These are phyloP conservation scores for Guillardia theta DNA, from an alignment of 78 protist genomes.

Conservation along the genomic window DNA sequence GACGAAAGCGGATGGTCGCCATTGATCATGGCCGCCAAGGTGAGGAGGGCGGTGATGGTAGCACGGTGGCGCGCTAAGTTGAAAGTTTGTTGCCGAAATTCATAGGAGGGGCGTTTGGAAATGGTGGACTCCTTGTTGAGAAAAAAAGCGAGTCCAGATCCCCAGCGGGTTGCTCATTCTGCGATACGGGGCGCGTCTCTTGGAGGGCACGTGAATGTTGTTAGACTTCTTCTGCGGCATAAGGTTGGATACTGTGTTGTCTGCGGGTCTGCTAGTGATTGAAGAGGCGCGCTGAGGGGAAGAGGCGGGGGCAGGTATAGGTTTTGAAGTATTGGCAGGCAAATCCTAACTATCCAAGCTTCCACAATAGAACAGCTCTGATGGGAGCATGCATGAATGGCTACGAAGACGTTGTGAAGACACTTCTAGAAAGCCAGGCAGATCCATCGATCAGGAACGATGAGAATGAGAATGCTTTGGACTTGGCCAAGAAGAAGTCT, in stretches of 20 bases:
- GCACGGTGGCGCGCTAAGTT: neutral
- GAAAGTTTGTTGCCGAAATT: neutral
- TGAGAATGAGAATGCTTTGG: neutral
- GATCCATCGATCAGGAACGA: too few species aligned
- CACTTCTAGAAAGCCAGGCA: too few species aligned
- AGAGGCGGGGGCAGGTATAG: too few species aligned
- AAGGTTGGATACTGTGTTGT: too few species aligned
- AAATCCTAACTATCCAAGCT: neutral
- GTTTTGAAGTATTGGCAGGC: neutral
- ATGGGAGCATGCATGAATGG: neutral
- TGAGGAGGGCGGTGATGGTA: neutral
- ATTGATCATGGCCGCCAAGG: neutral
- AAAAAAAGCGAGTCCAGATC: neutral
- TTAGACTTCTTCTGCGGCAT: neutral
- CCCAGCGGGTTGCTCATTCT: neutral
- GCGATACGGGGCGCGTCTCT: neutral
- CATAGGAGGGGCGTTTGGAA: neutral
- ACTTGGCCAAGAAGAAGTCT: neutral
- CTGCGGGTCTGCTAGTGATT: too few species aligned
- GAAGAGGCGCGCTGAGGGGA: too few species aligned
- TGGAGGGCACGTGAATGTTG: neutral
- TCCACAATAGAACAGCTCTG: neutral
- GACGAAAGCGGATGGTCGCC: neutral
- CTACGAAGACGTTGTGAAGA: neutral
- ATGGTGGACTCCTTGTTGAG: neutral